Base-by-base conservation (phyloP, 306 rosid species). In the Echinosophora koreensis region DNA sequence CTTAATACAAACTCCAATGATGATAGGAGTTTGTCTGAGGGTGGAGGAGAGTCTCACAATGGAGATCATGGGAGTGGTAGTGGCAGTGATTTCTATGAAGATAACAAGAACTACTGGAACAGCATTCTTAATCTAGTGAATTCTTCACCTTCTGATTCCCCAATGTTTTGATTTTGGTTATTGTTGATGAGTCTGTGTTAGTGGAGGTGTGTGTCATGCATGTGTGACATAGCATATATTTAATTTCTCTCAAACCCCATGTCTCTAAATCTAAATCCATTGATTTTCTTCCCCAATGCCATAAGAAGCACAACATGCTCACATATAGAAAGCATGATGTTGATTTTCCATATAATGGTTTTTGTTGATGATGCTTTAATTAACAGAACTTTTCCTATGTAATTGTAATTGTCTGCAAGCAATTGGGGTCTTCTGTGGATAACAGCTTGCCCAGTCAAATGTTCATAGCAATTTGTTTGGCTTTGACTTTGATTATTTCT, bases 81-180 rank as follows among this genome's bases (percentile, higher is more conserved):
- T n/a, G 83, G 83, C 0, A 63, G 72, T 52, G 91, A 88, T 39
- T 88, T 85, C 78, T 90, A 83, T 51, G 97, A 89, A 75, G 99
- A 95, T 85, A 91, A 87, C 80, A 93, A 96, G 85, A 92, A 88
- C 65, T 96, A 96, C 52, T 96, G 99, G 99, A 90, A 85, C 62
- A 96, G 88, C 75, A 93, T 96, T 86, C 97, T 96, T 56, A 88
- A 96, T 82, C 89, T 92, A 86, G 99, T 96, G 44, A 91, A 93
- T 81, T 89, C 98, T 51, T 87, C 99, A 0, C 98, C 99, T 2
- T 82, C 99, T 50, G 82, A 85, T 78, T 88, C 98, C 5, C 92
- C 98, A 56, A 82, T 91, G 85, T 93, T 96, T 81, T 96, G 71
- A 78, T 12, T n/a, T 3, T 38, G 51, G 42, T 62, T 6, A 3